phyloP scores from a whole-genome alignment of 108 stramenopile genomes.

The Schizochytrium sp. region DNA sequence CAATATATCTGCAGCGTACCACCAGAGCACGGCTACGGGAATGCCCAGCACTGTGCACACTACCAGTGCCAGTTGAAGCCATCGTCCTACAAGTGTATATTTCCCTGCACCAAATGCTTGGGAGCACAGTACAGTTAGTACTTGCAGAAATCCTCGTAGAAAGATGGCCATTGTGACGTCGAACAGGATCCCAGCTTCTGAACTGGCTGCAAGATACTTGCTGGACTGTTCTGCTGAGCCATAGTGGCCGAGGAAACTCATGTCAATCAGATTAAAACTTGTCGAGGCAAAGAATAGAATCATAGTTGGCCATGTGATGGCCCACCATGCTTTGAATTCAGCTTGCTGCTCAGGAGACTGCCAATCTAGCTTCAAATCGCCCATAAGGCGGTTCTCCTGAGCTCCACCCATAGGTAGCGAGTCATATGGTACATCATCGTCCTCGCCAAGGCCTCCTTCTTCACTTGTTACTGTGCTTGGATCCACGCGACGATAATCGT shows the following conservation, averaged over 20 bases:
- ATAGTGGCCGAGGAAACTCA: slow-evolving; percentile 27
- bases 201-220: slow-evolving; percentile 27
- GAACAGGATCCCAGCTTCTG: slow-evolving; percentile 27
- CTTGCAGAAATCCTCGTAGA: slow-evolving; percentile 33
- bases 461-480: slow-evolving; percentile 39
- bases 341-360: neutral
- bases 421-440: slow-evolving; percentile 6
- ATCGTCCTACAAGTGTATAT: slow-evolving; percentile 6
- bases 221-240: slow-evolving; percentile 36
- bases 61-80: slow-evolving; percentile 29
- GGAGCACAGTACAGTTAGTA: slow-evolving; percentile 46
- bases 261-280: neutral
- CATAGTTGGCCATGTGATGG: slow-evolving; percentile 52
- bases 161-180: slow-evolving; percentile 52
- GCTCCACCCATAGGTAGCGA: slow-evolving; percentile 17
- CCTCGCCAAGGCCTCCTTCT: neutral
- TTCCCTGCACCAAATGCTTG: slow-evolving; percentile 49
- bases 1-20: slow-evolving; percentile 23
- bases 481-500: slow-evolving; percentile 32
- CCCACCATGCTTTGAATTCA: slow-evolving; percentile 22
- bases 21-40: slow-evolving; percentile 31
- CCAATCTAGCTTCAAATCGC: slow-evolving; percentile 49
- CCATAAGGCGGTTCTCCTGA: slow-evolving; percentile 27
- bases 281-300: slow-evolving; percentile 34
- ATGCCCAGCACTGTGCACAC: slow-evolving; percentile 42